Evolutionary conservation across 2,329 filamentous ascomycete genomes (phyloP).

Genomic region (Nothophaeocryptopus gaeumannii): DNA sequence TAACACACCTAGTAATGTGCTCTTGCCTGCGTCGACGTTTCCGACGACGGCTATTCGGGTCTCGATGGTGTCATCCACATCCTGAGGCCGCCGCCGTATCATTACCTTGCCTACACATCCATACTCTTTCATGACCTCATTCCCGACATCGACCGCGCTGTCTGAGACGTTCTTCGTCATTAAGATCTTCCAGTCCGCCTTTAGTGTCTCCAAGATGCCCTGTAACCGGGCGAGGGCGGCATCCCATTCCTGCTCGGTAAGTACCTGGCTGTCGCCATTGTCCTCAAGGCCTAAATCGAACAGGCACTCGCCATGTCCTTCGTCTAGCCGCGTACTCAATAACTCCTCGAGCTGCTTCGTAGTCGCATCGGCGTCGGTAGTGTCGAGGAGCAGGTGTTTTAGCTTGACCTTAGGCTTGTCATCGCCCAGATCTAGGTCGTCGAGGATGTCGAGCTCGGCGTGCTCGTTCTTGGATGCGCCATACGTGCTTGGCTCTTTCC

Average conservation of each 20-base stretch:
- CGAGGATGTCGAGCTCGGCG: conserved; percentile 86
- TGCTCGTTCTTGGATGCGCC: conserved; percentile 63
- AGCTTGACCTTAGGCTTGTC: conserved; percentile 64
- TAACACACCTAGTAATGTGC: conserved; percentile 89
- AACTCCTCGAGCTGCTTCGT: conserved; percentile 63
- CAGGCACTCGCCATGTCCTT: conserved; percentile 83
- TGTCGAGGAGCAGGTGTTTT: conserved; percentile 70
- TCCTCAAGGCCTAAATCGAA: conserved; percentile 93
- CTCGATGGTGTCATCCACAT: conserved; percentile 86
- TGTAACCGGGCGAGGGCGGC: conserved; percentile 64
- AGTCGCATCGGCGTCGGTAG: conserved; percentile 52
- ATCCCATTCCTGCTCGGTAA: conserved; percentile 73
- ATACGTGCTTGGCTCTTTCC: conserved; percentile 28
- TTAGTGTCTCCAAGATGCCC: conserved; percentile 61
- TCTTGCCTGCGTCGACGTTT: conserved; percentile 96
- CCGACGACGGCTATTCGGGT: conserved; percentile 95
- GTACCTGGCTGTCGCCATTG: conserved; percentile 77
- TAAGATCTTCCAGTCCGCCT: conserved; percentile 75
- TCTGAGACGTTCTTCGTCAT: conserved; percentile 83
- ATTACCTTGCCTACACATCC: conserved; percentile 83
- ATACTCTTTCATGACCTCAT: conserved; percentile 62
- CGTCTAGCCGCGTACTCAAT: conserved; percentile 67
- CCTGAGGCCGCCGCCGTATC: conserved; percentile 69
- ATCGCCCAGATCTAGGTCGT: conserved; percentile 72
- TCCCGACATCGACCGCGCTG: conserved; percentile 68